These are phyloP conservation scores for Macrolepiota fuliginosa DNA, from an alignment of 768 basidiomycete genomes.

Conservation along the genomic window DNA sequence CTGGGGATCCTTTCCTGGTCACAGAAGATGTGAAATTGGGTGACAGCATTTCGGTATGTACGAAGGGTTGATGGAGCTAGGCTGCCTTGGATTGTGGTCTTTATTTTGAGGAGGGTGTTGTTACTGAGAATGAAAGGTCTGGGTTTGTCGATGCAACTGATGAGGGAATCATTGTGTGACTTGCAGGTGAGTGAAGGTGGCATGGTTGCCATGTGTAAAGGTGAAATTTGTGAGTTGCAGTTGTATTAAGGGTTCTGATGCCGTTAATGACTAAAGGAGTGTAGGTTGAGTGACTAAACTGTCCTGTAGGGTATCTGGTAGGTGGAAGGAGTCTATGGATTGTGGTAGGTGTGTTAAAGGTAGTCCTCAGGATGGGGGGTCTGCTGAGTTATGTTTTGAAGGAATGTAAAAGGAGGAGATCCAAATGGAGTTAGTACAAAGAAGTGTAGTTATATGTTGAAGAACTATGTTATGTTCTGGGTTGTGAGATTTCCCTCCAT, in stretches of 20 bases:
- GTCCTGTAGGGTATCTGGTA: not conserved
- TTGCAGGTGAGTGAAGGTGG: too few relatives aligned
- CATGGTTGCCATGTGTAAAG: too few relatives aligned
- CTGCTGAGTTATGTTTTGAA: slow-evolving; percentile 12
- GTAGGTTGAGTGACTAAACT: too few relatives aligned
- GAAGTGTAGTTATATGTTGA: slow-evolving; percentile 6
- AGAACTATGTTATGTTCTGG: slow-evolving; percentile 12
- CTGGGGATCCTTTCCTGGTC: slow-evolving; percentile 12
- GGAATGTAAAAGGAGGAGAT: slow-evolving; percentile 5
- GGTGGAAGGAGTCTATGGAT: not conserved
- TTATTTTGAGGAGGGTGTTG: too few relatives aligned
- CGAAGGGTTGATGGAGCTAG: not conserved
- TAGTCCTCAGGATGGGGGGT: slow-evolving; percentile 10
- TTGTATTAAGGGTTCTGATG: too few relatives aligned
- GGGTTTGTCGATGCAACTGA: too few relatives aligned
- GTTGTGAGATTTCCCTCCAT: too few relatives aligned
- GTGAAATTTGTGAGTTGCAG: too few relatives aligned
- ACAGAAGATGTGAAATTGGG: slow-evolving; percentile 32
- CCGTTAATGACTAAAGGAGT: too few relatives aligned
- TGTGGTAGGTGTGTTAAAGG: not conserved
- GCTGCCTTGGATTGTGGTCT: not conserved
- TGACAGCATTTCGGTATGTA: slow-evolving; percentile 28
- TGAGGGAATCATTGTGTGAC: too few relatives aligned
- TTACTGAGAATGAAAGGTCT: too few relatives aligned
- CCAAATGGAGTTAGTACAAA: slow-evolving; percentile 4